These are phyloP conservation scores for Termitomyces sp. DNA, from an alignment of 768 basidiomycete genomes.

Conservation along the genomic window DNA sequence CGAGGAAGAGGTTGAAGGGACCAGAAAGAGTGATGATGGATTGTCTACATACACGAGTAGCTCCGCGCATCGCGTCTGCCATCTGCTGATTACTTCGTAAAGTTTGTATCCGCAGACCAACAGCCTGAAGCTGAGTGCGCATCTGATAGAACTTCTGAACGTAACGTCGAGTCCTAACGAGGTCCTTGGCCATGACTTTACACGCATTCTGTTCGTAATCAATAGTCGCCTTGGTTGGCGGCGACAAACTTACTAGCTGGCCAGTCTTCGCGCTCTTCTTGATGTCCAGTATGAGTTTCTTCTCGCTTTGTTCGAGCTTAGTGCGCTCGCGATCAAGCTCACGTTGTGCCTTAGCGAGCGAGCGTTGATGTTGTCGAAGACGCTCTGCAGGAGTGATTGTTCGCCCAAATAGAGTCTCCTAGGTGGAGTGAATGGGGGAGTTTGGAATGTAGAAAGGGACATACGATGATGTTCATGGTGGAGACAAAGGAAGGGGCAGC, in stretches of 20 bases:
- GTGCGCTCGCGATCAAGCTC: constrained; percentile 94
- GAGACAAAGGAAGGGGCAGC: constrained; percentile 12
- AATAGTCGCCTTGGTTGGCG: constrained; percentile 11
- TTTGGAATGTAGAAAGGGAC: constrained; percentile 16
- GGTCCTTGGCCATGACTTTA: constrained; percentile 99
- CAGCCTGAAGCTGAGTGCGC: constrained; percentile 96
- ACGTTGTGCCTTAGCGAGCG: constrained; percentile 93
- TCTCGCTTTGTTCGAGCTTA: constrained; percentile 94
- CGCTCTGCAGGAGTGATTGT: constrained; percentile 95
- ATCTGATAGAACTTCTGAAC: constrained; percentile 98
- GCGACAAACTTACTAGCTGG: constrained; percentile 64
- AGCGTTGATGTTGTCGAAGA: constrained; percentile 92
- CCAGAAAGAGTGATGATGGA: not conserved
- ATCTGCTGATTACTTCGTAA: constrained; percentile 97
- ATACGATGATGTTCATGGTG: constrained; percentile 77
- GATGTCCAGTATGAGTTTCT: constrained; percentile 93
- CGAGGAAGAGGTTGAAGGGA: not conserved
- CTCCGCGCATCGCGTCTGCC: constrained; percentile 99
- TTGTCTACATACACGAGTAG: constrained; percentile 70
- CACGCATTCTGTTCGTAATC: constrained; percentile 74
- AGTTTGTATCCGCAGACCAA: constrained; percentile 92
- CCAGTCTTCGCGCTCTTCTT: constrained; percentile 95
- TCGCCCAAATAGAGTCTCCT: constrained; percentile 96
- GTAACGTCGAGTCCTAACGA: constrained; percentile 92
- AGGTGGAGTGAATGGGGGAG: constrained; percentile 8